Conservation (phyloP, 345 rosid genomes). For the Pistacia integerrima region DNA sequence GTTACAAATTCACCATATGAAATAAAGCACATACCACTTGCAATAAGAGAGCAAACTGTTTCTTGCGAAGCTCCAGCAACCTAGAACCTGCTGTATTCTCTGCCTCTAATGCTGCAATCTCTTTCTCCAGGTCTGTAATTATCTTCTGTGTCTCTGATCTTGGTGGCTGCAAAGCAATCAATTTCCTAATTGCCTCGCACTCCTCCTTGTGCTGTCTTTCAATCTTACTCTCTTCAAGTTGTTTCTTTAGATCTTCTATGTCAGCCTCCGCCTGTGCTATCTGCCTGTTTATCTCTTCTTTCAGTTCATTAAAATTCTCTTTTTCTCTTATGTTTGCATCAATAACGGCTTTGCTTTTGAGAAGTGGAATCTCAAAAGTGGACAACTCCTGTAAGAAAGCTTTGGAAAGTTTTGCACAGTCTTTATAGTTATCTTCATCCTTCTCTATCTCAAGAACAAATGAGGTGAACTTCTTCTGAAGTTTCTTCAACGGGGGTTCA, state of each 20-base stretch:
- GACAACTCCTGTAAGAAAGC: conserved; percentile 85
- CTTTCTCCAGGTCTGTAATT: conserved; percentile 73
- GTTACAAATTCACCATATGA: too few species aligned
- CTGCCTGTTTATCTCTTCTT: conserved; percentile 76
- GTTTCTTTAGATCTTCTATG: conserved; percentile 82
- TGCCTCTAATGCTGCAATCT: conserved; percentile 78
- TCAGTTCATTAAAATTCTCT: conserved; percentile 79
- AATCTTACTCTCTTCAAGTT: conserved; percentile 87
- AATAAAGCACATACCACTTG: conserved; percentile 67
- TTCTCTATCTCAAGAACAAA: conserved; percentile 74
- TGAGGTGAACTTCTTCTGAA: conserved; percentile 92
- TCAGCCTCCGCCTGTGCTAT: conserved; percentile 69
- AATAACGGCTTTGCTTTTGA: conserved; percentile 83
- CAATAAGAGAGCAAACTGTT: conserved; percentile 82
- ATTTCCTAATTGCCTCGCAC: conserved; percentile 82
- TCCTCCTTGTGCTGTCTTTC: conserved; percentile 98
- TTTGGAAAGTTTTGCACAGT: conserved; percentile 70
- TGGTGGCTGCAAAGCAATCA: conserved; percentile 84
- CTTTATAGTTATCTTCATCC: conserved; percentile 62
- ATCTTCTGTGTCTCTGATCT: conserved; percentile 80
- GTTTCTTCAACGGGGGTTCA: conserved; percentile 92
- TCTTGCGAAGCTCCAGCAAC: conserved; percentile 90
- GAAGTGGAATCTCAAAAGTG: conserved; percentile 94
- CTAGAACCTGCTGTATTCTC: conserved; percentile 85
- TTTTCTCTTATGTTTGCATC: conserved; percentile 81